phyloP scores from a whole-genome alignment of 2,329 filamentous ascomycete species.

The Monosporascus sp. region DNA sequence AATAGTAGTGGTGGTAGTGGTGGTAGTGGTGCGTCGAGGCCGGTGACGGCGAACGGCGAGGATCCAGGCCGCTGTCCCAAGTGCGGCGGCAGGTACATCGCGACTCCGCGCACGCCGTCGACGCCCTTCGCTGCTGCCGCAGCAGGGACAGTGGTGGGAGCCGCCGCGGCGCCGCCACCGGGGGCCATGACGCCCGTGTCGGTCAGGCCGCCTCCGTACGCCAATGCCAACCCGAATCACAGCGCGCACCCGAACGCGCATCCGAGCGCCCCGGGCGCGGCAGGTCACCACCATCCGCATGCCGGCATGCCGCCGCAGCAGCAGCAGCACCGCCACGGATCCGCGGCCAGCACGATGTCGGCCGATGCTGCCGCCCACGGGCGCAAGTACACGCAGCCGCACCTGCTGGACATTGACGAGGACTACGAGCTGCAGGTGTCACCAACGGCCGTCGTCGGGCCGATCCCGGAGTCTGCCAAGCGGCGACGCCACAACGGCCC shows the following conservation, averaged over 20 bases:
- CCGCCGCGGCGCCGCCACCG: conserved; percentile 6
- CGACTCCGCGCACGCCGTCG: conserved; percentile 54
- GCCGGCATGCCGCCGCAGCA: conserved; percentile 7
- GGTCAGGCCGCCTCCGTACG: conserved; percentile 8
- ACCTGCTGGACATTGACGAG: conserved; percentile 34
- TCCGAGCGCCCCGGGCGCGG: conserved; percentile 6
- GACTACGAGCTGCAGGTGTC: conserved; percentile 28
- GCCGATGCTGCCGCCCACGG: conserved; percentile 50
- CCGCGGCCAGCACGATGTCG: conserved; percentile 25
- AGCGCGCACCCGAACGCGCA: conserved; percentile 7
- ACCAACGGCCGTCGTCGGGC: conserved; percentile 11
- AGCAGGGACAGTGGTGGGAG: no score
- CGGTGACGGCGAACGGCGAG: conserved; percentile 31
- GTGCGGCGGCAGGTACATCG: conserved; percentile 64
- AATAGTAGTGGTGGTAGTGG: conserved; percentile 1
- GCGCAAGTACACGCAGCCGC: conserved; percentile 49
- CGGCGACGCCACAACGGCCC: conserved; percentile 26
- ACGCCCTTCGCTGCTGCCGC: conserved; percentile 31
- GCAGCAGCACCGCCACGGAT: conserved; percentile 25
- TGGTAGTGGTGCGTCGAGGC: conserved; percentile 4
- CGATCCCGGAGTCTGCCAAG: conserved; percentile 24
- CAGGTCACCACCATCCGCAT: neutral
- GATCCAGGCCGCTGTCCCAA: conserved; percentile 59
- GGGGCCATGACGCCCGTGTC: conserved; percentile 26
- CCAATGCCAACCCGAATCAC: neutral